A percentile compares a stretch with the other conserved stretches of the same genome.
These are phyloP conservation scores for Curvularia sp. DNA, from an alignment of 2,329 filamentous ascomycete species.

Conservation along the genomic window DNA sequence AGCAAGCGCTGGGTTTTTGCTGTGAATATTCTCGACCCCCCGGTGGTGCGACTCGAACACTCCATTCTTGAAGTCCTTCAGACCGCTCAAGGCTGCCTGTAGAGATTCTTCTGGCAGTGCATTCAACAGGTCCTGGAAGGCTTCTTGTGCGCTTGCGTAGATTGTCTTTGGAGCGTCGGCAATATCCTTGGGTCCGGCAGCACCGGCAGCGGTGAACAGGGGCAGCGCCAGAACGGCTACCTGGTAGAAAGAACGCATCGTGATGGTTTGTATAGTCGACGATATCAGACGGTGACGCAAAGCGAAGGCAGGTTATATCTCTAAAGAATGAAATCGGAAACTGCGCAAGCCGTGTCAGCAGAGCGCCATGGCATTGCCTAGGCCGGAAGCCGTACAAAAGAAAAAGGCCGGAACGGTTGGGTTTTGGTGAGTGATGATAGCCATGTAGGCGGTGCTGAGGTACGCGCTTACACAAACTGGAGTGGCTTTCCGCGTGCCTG, in stretches of 20 bases:
- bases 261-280: constrained; percentile 4
- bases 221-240: constrained; percentile 44
- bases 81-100: constrained; percentile 70
- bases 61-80: constrained; percentile 71
- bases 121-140: constrained; percentile 64
- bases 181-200: constrained; percentile 30
- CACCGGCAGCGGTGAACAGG: constrained; percentile 35
- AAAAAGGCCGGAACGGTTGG: constrained; percentile 11
- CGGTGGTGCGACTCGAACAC: constrained; percentile 70
- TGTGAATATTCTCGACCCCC: constrained; percentile 69
- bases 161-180: constrained; percentile 23
- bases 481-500: constrained; percentile 9
- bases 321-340: constrained; percentile 17
- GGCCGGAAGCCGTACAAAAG: constrained; percentile 13
- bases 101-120: constrained; percentile 66
- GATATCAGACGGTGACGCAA: not conserved
- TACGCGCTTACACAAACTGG: constrained; percentile 1
- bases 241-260: constrained; percentile 44
- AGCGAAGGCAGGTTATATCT: constrained; percentile 16
- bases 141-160: constrained; percentile 48
- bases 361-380: constrained; percentile 13
- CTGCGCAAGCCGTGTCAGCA: constrained; percentile 32
- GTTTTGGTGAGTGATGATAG: constrained; percentile 9
- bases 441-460: not conserved
- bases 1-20: constrained; percentile 67